A percentile compares a stretch with the other conserved stretches of the same genome.
Evolutionary conservation across 2,329 filamentous ascomycete genomes (phyloP).

Genomic region (Fusarium mangiferae): DNA sequence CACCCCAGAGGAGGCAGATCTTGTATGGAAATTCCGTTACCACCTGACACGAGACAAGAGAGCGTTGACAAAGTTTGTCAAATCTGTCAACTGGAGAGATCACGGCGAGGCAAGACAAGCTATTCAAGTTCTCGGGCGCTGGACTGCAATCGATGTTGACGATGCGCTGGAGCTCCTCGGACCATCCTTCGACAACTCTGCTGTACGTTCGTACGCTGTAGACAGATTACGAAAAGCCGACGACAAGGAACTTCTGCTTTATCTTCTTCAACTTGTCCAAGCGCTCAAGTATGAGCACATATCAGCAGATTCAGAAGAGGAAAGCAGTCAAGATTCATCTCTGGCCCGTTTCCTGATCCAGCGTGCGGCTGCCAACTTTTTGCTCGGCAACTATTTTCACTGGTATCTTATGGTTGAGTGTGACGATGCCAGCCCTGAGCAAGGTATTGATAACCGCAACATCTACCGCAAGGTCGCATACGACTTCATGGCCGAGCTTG

Average conservation of each 20-base stretch:
- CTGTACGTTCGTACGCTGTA: constrained; percentile 92
- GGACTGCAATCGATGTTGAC: constrained; percentile 97
- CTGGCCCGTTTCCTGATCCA: constrained; percentile 90
- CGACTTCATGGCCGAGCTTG: constrained; percentile 92
- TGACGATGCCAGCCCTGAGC: constrained; percentile 82
- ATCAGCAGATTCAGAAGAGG: constrained; percentile 63
- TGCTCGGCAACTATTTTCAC: constrained; percentile 92
- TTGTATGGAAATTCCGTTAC: constrained; percentile 97
- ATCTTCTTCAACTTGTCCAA: constrained; percentile 93
- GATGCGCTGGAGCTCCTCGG: constrained; percentile 94
- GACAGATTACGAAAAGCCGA: constrained; percentile 91
- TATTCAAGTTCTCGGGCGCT: constrained; percentile 87
- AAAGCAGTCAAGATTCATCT: constrained; percentile 79
- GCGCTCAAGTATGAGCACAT: constrained; percentile 93
- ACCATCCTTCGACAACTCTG: constrained; percentile 87
- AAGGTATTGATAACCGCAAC: constrained; percentile 78
- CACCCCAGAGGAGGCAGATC: constrained; percentile 90
- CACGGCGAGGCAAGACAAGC: constrained; percentile 87
- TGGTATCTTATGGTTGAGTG: constrained; percentile 99
- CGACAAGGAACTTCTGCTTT: constrained; percentile 89
- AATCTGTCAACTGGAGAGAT: constrained; percentile 95
- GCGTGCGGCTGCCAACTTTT: constrained; percentile 87
- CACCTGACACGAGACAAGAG: constrained; percentile 92
- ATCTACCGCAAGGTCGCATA: constrained; percentile 94
- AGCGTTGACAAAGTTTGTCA: constrained; percentile 95